Evolutionary conservation across 2,329 filamentous ascomycete species (phyloP), one percentile per base, ranked within the genome.

Genomic region (Trichophyton simii): DNA sequence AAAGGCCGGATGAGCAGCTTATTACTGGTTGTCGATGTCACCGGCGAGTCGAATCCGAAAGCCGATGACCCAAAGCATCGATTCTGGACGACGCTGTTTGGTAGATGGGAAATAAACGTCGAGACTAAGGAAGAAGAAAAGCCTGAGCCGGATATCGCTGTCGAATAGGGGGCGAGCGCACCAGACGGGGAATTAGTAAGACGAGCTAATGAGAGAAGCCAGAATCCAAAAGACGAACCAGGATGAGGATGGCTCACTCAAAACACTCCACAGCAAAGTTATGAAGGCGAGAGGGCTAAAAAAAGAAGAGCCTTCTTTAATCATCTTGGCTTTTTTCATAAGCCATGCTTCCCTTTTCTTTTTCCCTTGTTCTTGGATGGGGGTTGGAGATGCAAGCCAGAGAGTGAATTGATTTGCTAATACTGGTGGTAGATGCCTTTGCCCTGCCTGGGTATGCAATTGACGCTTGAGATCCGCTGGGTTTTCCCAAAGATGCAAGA

Each of bases 71-170:
- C 34, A 38, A 38, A 9, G 34, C 9, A 38, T 38, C 34, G 34
- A 38, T 9, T 38, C 34, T 38, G 34, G 9, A 38, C 15, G 41
- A 44, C 6, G 15, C 13, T 31, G 50, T 25, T 31, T 25, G 11
- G 22, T 15, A 6, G 20, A 20, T 2, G 22, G 13, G 22, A 13
- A 54, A 13, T 54, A 54, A 25, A 54, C 50, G 50, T 54, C 50
- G 50, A 54, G 50, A 54, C 50, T 54, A 54, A 54, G 50, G 44
- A 48, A 48, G 18, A 48, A 48, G 44, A 48, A 48, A 48, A 48
- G 44, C 1, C 9, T 25, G 41, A 20, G 41, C 41, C 8, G 7
- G n/a, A 18, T 18, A 6, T 18, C n/a, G 15, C 41, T n/a, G 41
- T 44, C 41, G 41, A 44, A 44, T 44, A 44, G n/a, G 41, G 15